Percentiles rank a stretch among this genome's conserved stretches.
Conservation (phyloP, 495 filamentous ascomycete species). For the Daldinia concentrica region DNA sequence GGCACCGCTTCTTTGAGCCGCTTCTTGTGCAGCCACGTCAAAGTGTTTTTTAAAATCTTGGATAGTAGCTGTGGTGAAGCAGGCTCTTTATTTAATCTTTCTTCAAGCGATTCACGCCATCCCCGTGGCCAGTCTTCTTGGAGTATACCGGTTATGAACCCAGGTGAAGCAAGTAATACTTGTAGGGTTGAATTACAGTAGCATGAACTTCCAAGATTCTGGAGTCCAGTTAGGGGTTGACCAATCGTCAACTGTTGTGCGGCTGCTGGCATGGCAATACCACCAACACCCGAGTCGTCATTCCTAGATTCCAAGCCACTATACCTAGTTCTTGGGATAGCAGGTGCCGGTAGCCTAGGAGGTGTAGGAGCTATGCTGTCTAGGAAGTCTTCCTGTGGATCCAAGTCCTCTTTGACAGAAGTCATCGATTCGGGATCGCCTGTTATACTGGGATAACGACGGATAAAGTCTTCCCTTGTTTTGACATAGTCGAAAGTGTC, state of each 20-base stretch:
- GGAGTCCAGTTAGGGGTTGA: slow-evolving; percentile 63
- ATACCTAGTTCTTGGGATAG: slow-evolving; percentile 84
- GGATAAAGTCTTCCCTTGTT: slow-evolving; percentile 77
- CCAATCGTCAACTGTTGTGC: background rate
- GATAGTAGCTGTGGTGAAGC: slow-evolving; percentile 81
- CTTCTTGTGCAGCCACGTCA: slow-evolving; percentile 75
- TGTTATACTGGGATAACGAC: slow-evolving; percentile 80
- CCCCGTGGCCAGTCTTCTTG: slow-evolving; percentile 40
- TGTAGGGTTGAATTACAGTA: slow-evolving; percentile 90
- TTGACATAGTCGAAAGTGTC: slow-evolving; percentile 56
- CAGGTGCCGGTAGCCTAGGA: slow-evolving; percentile 80
- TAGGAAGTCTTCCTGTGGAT: slow-evolving; percentile 46
- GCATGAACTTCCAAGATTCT: slow-evolving; percentile 70
- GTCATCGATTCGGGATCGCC: slow-evolving; percentile 81
- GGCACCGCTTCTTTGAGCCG: slow-evolving; percentile 63
- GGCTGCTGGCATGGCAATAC: slow-evolving; percentile 47
- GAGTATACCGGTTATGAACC: slow-evolving; percentile 74
- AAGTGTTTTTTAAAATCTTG: slow-evolving; percentile 76
- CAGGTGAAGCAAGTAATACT: slow-evolving; percentile 77
- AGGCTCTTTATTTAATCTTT: slow-evolving; percentile 63
- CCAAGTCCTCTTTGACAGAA: slow-evolving; percentile 26
- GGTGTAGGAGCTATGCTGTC: slow-evolving; percentile 48
- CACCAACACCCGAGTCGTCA: slow-evolving; percentile 50
- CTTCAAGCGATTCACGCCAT: slow-evolving; percentile 1
- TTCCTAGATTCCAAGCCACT: slow-evolving; percentile 76